phyloP scores from a whole-genome alignment of 371 early-diverging fungal species.

The Agmasoma carcini region DNA sequence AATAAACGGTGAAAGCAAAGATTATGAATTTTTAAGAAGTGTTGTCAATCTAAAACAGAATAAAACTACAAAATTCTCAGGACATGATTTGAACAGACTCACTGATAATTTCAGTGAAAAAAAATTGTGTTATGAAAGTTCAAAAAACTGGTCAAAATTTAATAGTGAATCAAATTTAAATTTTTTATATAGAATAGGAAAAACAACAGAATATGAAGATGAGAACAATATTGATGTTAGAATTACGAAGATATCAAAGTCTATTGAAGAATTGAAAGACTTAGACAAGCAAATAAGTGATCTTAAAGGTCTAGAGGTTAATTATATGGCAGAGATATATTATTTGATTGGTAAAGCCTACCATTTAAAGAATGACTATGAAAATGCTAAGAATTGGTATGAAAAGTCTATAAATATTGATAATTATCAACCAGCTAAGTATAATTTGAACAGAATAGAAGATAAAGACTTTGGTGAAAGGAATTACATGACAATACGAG shows the following conservation, averaged over 20 bases:
- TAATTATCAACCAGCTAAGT: conserved; percentile 17
- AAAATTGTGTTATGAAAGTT: conserved; percentile 8
- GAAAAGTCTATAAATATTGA: conserved; percentile 15
- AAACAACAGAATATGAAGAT: conserved; percentile 4
- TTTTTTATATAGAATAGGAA: conserved; percentile 17
- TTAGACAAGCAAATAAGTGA: conserved; percentile 1
- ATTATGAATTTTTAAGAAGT: too few relatives aligned
- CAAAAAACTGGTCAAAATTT: conserved; percentile 11
- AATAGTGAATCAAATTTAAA: neutral
- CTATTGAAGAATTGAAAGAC: conserved; percentile 2
- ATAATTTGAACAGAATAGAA: conserved; percentile 27
- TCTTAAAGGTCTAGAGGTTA: neutral
- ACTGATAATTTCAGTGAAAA: too few relatives aligned
- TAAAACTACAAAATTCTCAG: too few relatives aligned
- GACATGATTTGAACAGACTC: too few relatives aligned
- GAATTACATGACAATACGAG: neutral
- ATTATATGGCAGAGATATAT: conserved; percentile 16
- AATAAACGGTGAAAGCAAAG: too few relatives aligned
- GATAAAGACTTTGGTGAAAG: neutral
- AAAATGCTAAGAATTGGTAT: conserved; percentile 27
- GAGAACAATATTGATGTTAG: conserved; percentile 20
- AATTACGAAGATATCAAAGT: neutral
- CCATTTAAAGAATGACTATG: conserved; percentile 13
- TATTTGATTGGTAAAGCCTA: conserved; percentile 37
- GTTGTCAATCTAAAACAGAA: too few relatives aligned